Evolutionary conservation across 1,139 yeast genomes (phyloP), one percentile per base, ranked within the genome.

Genomic region (Saccharomyces pastorianus): DNA sequence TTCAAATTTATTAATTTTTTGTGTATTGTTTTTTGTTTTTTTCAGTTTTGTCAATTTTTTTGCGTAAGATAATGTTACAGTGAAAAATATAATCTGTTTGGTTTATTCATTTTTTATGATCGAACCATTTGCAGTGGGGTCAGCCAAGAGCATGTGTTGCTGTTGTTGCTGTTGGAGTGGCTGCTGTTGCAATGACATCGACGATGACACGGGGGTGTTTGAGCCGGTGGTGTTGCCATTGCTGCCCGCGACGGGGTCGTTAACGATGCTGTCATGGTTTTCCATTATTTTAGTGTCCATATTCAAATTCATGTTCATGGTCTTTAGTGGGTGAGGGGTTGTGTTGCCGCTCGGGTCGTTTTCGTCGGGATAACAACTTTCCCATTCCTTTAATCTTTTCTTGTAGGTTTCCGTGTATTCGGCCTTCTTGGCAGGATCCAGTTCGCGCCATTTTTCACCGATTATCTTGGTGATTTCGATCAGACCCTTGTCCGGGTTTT

Each of bases 301-400:
- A 20, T 38, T 38, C 44, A 38, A 38, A 38, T 38, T 38, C 44
- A 38, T 38, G 25, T 38, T 38, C 44, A 38, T 38, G 44, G 44
- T 6, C 44, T 38, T 38, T 3, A 9, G 44, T 38, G 44, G 11
- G 2, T 17, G 44, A 17, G 25, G 4, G 44, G 25, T 20, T 2
- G 44, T 6, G 44, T 38, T 38, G 5, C 44, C 44, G 25, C 11
- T 38, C 5, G 44, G 44, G 38, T 23, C 59, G 27, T 58, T 53
- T 49, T 65, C 69, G 38, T 66, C 64, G 5, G 69, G 67, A 52
- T 67, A 66, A 44, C 66, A 67, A 42, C 66, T 64, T 57, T 68
- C 71, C 72, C 72, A 69, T 55, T 67, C 70, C 55, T 67, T 68
- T 53, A 68, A 63, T 56, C 69, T 66, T 50, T 58, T 60, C 58